Conservation (phyloP, 2,329 filamentous ascomycete species). For the Aspergillus puulaauensis region DNA sequence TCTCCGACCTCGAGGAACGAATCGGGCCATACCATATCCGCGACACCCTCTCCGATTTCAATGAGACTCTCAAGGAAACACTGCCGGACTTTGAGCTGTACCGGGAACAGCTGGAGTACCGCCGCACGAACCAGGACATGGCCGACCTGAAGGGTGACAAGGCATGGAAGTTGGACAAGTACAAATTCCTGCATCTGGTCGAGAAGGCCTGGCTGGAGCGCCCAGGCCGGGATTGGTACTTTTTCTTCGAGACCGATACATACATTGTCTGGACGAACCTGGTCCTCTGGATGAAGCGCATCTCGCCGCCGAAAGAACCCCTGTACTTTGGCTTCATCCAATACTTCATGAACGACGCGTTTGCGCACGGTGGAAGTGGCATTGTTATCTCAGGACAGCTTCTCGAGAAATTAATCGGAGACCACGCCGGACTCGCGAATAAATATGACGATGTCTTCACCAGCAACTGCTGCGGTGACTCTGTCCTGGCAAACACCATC, state of each 20-base stretch:
- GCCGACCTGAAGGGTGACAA: conserved; percentile 26
- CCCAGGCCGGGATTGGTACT: conserved; percentile 58
- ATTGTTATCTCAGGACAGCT: conserved; percentile 51
- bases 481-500: conserved; percentile 49
- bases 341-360: conserved; percentile 43
- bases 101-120: conserved; percentile 45
- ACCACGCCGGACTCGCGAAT: conserved; percentile 47
- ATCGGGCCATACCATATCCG: conserved; percentile 31
- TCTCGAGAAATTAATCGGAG: conserved; percentile 49
- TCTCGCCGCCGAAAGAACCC: conserved; percentile 44
- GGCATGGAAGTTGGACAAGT: conserved; percentile 59
- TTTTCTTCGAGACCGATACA: conserved; percentile 61
- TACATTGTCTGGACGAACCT: conserved; percentile 58
- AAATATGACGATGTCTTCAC: conserved; percentile 47
- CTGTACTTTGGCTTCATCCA: conserved; percentile 55
- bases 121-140: conserved; percentile 44
- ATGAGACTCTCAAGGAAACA: conserved; percentile 40
- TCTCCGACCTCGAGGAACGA: conserved; percentile 33
- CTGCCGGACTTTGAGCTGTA: conserved; percentile 54
- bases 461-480: conserved; percentile 54
- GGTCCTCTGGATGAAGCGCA: conserved; percentile 46
- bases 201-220: conserved; percentile 54
- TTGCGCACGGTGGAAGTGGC: conserved; percentile 59
- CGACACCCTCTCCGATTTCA: conserved; percentile 35
- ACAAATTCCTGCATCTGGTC: conserved; percentile 62